Conservation (phyloP, 306 rosid species). For the Potentilla sterilis region DNA sequence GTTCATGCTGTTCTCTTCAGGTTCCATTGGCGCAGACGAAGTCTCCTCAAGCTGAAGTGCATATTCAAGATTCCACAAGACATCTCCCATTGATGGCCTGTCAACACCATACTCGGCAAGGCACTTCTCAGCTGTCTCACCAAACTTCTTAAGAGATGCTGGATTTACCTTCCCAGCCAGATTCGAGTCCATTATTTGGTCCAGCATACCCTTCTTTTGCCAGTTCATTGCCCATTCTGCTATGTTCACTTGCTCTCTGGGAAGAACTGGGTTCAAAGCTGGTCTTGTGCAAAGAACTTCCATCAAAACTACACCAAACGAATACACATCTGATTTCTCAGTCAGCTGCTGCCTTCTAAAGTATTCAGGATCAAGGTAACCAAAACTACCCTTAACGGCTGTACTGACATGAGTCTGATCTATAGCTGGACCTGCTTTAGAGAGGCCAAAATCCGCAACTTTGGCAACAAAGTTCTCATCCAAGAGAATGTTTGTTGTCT, state of each 20-base stretch:
- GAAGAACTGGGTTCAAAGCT: conserved; percentile 93
- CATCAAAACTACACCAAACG: conserved; percentile 94
- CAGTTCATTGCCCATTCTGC: conserved; percentile 98
- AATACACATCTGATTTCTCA: conserved; percentile 95
- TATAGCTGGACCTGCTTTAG: conserved; percentile 91
- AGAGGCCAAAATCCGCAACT: conserved; percentile 97
- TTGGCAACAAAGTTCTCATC: conserved; percentile 90
- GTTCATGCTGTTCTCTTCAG: conserved; percentile 92
- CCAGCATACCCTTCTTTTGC: conserved; percentile 97
- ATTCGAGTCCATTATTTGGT: conserved; percentile 88
- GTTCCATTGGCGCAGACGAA: conserved; percentile 74
- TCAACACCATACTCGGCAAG: conserved; percentile 88
- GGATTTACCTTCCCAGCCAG: conserved; percentile 79
- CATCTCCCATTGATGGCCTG: conserved; percentile 98
- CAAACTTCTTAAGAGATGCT: conserved; percentile 88
- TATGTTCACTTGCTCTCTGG: conserved; percentile 91
- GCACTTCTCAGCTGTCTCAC: conserved; percentile 96
- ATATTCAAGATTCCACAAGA: conserved; percentile 90
- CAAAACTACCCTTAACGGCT: conserved; percentile 96
- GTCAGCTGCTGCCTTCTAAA: conserved; percentile 96
- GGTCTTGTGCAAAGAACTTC: conserved; percentile 98
- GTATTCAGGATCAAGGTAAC: conserved; percentile 98
- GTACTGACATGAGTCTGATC: conserved; percentile 99
- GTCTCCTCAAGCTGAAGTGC: conserved; percentile 94
- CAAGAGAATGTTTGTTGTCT: conserved; percentile 95